These are phyloP conservation scores for Rhododendron ferrugineum DNA, from an alignment of 148 eudicot genomes.

Conservation along the genomic window DNA sequence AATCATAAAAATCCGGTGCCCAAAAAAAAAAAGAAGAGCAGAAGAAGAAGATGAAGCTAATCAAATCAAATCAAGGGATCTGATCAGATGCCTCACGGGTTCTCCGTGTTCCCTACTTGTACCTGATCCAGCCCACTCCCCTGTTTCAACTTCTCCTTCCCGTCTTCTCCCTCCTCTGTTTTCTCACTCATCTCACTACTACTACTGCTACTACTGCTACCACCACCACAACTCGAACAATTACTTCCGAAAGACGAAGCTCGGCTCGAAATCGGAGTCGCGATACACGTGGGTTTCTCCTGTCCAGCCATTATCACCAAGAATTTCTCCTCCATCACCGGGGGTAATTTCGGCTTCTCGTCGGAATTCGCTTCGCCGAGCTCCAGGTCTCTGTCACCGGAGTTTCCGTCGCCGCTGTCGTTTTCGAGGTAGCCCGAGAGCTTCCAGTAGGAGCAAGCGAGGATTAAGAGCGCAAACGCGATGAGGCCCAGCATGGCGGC, in stretches of 20 bases:
- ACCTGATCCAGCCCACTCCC: slow-evolving; percentile 6
- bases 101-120: slow-evolving; percentile 11
- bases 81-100: slow-evolving; percentile 9
- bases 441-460: slow-evolving; percentile 74
- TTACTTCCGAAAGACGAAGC: slow-evolving; percentile 31
- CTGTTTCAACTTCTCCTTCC: not conserved
- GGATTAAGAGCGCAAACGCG: slow-evolving; percentile 65
- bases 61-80: slow-evolving; percentile 9
- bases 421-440: slow-evolving; percentile 33
- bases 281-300: slow-evolving; percentile 53
- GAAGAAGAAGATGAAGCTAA: no score
- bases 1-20: not conserved
- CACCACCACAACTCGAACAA: not conserved
- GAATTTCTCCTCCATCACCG: slow-evolving; percentile 31
- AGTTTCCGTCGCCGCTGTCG: slow-evolving; percentile 11
- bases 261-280: slow-evolving; percentile 43
- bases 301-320: slow-evolving; percentile 76
- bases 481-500: slow-evolving; percentile 80
- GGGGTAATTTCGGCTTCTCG: slow-evolving; percentile 7
- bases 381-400: slow-evolving; percentile 39
- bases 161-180: slow-evolving; percentile 8
- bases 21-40: not conserved
- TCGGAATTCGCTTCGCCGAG: slow-evolving; percentile 26
- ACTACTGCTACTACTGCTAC: not conserved
- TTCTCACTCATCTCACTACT: slow-evolving; percentile 1